These are phyloP conservation scores for Tetrapisispora taiwanensis DNA, from an alignment of 805 yeast genomes.

Conservation along the genomic window DNA sequence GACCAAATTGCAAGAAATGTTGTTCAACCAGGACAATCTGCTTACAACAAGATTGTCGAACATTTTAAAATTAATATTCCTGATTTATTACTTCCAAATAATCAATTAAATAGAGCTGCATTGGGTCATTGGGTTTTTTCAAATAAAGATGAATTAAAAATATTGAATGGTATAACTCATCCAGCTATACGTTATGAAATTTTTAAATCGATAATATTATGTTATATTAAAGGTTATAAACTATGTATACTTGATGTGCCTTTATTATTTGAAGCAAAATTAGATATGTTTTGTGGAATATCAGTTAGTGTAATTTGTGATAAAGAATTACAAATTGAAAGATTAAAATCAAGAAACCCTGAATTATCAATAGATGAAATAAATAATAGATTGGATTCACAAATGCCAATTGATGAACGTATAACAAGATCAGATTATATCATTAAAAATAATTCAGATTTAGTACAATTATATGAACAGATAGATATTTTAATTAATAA, in stretches of 20 bases:
- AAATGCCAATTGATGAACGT: slow-evolving; percentile 57
- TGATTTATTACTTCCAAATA: slow-evolving; percentile 35
- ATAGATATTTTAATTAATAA: slow-evolving; percentile 33
- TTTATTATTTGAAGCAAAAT: slow-evolving; percentile 67
- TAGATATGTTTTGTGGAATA: slow-evolving; percentile 61
- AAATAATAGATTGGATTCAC: slow-evolving; percentile 59
- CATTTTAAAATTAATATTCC: slow-evolving; percentile 50
- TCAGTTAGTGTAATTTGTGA: slow-evolving; percentile 60
- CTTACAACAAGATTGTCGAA: slow-evolving; percentile 53
- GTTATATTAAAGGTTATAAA: slow-evolving; percentile 48
- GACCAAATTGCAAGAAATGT: slow-evolving; percentile 81
- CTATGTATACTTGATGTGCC: slow-evolving; percentile 85
- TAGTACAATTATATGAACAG: slow-evolving; percentile 35
- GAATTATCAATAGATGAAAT: slow-evolving; percentile 60
- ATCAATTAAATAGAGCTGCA: slow-evolving; percentile 49
- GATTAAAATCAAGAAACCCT: slow-evolving; percentile 60
- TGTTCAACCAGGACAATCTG: slow-evolving; percentile 68
- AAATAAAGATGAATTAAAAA: slow-evolving; percentile 44
- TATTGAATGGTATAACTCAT: slow-evolving; percentile 70
- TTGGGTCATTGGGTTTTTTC: slow-evolving; percentile 75
- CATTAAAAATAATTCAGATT: slow-evolving; percentile 47
- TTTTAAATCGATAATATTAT: slow-evolving; percentile 40
- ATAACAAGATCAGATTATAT: slow-evolving; percentile 52
- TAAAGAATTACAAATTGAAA: slow-evolving; percentile 44
- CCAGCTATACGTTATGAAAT: slow-evolving; percentile 71